These are phyloP conservation scores for Paramecium sonneborni DNA, from an alignment of 73 alveolate species.

Conservation along the genomic window DNA sequence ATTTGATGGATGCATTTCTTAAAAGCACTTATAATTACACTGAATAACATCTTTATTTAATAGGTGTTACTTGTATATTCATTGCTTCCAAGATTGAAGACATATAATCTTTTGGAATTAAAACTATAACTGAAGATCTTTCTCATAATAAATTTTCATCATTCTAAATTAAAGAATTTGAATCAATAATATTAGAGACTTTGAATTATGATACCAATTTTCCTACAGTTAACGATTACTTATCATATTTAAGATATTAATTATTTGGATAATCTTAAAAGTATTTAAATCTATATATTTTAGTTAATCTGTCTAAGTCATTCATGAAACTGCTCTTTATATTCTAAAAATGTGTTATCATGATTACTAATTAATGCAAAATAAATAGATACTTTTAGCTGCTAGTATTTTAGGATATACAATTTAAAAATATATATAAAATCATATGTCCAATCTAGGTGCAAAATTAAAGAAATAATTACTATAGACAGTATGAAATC, in stretches of 20 bases:
- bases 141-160: conserved; percentile 31
- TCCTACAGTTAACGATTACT: conserved; percentile 25
- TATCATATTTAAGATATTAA: not conserved
- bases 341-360: conserved; percentile 23
- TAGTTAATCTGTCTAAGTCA: not conserved
- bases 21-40: not conserved
- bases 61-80: conserved; percentile 84
- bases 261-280: not conserved
- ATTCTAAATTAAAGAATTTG: not conserved
- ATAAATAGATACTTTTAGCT: not conserved
- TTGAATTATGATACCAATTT: not conserved
- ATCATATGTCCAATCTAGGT: not conserved
- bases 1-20: not conserved
- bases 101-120: conserved; percentile 42
- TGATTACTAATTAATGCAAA: not conserved
- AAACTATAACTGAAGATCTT: not conserved
- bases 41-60: conserved; percentile 60
- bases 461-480: not conserved
- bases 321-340: not conserved
- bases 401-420: not conserved
- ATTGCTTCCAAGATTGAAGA: conserved; percentile 87
- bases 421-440: not conserved
- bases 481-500: not conserved
- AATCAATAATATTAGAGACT: not conserved
- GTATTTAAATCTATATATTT: not conserved